phyloP scores from a whole-genome alignment of 2,329 filamentous ascomycete genomes.

The Microcyclosporella mali region DNA sequence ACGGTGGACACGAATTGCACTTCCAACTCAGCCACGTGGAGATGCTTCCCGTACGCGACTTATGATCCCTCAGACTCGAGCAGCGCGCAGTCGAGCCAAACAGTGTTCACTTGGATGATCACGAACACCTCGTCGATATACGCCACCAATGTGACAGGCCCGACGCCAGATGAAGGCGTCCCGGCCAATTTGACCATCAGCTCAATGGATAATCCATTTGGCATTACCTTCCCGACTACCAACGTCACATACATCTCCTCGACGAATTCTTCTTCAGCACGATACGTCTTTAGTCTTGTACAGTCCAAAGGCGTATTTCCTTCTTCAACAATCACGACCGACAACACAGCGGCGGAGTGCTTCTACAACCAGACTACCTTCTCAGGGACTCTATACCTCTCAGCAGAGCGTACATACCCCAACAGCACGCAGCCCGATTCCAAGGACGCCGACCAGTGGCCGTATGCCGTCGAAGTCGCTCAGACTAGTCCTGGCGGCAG shows the following conservation, averaged over 20 bases:
- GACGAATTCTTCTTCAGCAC: constrained; percentile 42
- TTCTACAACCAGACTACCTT: constrained; percentile 53
- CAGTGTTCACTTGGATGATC: constrained; percentile 60
- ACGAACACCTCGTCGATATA: constrained; percentile 35
- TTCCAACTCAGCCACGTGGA: constrained; percentile 53
- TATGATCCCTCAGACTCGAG: constrained; percentile 36
- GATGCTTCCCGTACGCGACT: constrained; percentile 53
- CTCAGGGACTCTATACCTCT: constrained; percentile 51
- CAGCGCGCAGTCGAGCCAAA: constrained; percentile 33
- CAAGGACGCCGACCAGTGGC: constrained; percentile 44
- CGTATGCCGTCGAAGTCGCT: constrained; percentile 52
- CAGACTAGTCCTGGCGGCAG: constrained; percentile 46
- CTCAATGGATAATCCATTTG: constrained; percentile 51
- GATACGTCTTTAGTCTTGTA: constrained; percentile 52
- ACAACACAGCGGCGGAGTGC: constrained; percentile 48
- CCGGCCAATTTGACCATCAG: constrained; percentile 39
- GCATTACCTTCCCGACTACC: constrained; percentile 50
- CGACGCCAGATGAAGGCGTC: constrained; percentile 48
- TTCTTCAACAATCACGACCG: constrained; percentile 37
- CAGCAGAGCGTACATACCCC: constrained; percentile 16
- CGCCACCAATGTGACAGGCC: constrained; percentile 46
- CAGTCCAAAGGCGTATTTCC: constrained; percentile 51
- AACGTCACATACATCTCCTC: constrained; percentile 44
- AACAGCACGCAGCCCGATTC: constrained; percentile 4
- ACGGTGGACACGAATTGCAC: constrained; percentile 53